Evolutionary conservation across 352 stramenopile species (phyloP).

Genomic region (Phytophthora europaea): DNA sequence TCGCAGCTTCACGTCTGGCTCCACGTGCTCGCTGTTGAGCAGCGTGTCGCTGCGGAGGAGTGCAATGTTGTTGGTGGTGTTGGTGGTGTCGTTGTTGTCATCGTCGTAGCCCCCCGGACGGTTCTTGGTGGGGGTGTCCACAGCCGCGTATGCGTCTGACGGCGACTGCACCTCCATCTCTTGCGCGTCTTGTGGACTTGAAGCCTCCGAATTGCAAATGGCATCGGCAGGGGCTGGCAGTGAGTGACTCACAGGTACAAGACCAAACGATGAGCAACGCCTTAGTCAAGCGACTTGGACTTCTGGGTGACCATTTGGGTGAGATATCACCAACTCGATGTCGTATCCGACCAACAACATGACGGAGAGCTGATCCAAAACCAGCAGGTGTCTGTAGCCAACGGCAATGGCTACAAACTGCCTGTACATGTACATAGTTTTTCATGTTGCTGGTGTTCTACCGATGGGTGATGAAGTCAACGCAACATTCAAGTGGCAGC

Average conservation of each 20-base stretch:
- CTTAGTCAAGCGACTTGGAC: not conserved
- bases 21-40: conserved; percentile 12
- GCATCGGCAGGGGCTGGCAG: too few relatives aligned
- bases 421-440: not conserved
- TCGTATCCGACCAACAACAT: too few relatives aligned
- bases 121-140: conserved; percentile 27
- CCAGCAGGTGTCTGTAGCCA: not conserved
- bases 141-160: conserved; percentile 10
- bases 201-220: too few relatives aligned
- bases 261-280: not conserved
- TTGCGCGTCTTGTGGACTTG: not conserved
- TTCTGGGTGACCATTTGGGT: not conserved
- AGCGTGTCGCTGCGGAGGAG: conserved; percentile 16
- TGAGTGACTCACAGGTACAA: not conserved
- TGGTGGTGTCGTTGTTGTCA: conserved; percentile 1
- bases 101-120: conserved; percentile 4
- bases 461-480: not conserved
- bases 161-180: conserved; percentile 19
- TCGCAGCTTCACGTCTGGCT: conserved; percentile 36
- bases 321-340: not conserved
- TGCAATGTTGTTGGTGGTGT: conserved; percentile 7
- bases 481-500: not conserved
- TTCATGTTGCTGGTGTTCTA: not conserved
- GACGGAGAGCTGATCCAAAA: not conserved
- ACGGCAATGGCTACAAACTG: not conserved